Conservation (phyloP, 352 stramenopile species). For the Phytophthora agathidicida region DNA sequence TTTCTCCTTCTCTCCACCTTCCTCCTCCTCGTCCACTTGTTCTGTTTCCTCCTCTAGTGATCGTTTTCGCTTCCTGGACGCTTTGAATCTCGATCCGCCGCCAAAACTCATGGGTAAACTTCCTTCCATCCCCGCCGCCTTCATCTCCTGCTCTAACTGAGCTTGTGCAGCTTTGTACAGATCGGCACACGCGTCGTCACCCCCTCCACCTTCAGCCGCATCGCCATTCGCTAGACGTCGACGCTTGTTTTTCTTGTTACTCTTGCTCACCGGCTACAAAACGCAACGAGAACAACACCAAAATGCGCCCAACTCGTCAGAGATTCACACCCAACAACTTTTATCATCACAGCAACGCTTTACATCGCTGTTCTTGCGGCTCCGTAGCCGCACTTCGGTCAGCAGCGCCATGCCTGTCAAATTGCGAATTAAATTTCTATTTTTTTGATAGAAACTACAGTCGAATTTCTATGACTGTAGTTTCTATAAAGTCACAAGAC, state of each 20-base stretch:
- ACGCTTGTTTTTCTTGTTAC: slow-evolving; percentile 41
- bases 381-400: slow-evolving; percentile 32
- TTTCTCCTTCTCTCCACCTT: not conserved
- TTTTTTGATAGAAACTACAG: slow-evolving; percentile 18
- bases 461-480: too few relatives aligned
- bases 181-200: slow-evolving; percentile 29
- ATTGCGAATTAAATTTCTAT: not conserved
- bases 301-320: slow-evolving; percentile 2
- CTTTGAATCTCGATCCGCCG: not conserved
- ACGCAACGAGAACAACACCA: not conserved
- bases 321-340: not conserved
- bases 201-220: not conserved
- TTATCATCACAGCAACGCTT: not conserved
- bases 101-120: slow-evolving; percentile 71
- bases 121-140: slow-evolving; percentile 52
- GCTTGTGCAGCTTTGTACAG: slow-evolving; percentile 61
- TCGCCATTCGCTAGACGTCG: slow-evolving; percentile 8
- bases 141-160: slow-evolving; percentile 70
- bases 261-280: slow-evolving; percentile 19
- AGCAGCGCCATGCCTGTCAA: slow-evolving; percentile 29
- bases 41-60: slow-evolving; percentile 3
- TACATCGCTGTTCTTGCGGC: slow-evolving; percentile 28
- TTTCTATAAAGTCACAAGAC: too few relatives aligned
- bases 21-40: not conserved
- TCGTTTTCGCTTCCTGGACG: slow-evolving; percentile 37